Base-by-base conservation (phyloP, 768 basidiomycete species). In the Amanita brunnescens region DNA sequence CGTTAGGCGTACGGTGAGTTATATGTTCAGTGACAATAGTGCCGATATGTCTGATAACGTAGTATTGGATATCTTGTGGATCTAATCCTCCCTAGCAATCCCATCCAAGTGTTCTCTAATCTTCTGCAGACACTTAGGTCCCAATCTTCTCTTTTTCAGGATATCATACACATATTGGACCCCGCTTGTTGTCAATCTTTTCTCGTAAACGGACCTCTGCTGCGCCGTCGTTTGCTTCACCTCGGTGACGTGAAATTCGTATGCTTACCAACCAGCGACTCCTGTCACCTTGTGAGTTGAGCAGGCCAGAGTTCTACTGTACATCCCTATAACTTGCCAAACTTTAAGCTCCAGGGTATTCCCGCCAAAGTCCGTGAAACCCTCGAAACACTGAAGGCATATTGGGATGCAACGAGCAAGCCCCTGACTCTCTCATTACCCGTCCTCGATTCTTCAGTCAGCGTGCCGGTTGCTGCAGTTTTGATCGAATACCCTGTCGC, bases 401-500 rank as follows among this genome's bases (percentile, higher is more conserved):
- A 9, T 14, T 21, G 49, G 29, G 42, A 42, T 23, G 29, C 41
- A 39, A 49, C 29, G 42, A 21, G n/a, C 12, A 20, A 30, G 9
- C 49, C 40, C 26, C 39, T 42, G 6, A 26, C 39, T 30, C 55
- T 67, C 48, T 59, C 63, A 43, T 55, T 76, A 24, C 59, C 68
- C 9, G 50, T 55, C 37, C 49, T 48, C 21, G 57, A 68, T 12
- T 44, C 65, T 14, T 57, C 62, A 50, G 58, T 50, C 8, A 62
- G 68, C 1, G 64, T 85, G 37, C 76, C 83, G 12, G 67, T 85
- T 4, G 79, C 83, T 3, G 83, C 72, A 1, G 53, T 81, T 6
- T 61, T 85, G 21, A 73, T 85, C 30, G 82, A 82, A 52, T 85
- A 85, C 57, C 77, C 78, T 7, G 73, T 83, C 7, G 71, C 74